Conservation (phyloP, 345 rosid species). For the Eucalyptus erythrocorys region DNA sequence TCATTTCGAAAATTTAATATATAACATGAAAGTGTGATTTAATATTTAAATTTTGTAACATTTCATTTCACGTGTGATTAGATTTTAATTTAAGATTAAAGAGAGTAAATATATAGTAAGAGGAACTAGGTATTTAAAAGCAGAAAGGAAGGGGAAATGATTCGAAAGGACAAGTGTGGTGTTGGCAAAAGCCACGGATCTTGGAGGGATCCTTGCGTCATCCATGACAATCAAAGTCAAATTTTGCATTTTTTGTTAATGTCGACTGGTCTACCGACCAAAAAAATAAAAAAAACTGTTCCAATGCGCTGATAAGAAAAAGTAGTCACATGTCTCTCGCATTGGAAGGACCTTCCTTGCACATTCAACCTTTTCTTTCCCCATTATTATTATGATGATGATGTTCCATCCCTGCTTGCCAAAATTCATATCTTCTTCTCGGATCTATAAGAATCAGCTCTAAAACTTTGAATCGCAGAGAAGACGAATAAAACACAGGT, state of each 20-base stretch:
- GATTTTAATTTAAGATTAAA: background rate
- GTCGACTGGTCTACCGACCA: background rate
- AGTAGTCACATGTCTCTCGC: background rate
- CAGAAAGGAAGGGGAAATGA: background rate
- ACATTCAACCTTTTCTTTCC: background rate
- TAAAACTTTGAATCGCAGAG: background rate
- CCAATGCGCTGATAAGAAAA: background rate
- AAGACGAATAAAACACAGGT: background rate
- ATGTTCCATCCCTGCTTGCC: background rate
- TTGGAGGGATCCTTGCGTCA: background rate
- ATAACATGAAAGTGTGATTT: background rate
- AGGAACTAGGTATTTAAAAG: background rate
- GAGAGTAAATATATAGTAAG: background rate
- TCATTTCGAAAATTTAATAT: background rate
- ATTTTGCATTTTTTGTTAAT: background rate
- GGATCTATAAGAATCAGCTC: background rate
- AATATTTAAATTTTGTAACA: background rate
- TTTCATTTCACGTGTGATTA: rapidly evolving
- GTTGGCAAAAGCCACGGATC: background rate
- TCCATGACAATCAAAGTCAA: background rate
- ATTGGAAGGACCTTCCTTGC: background rate
- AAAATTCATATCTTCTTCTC: background rate
- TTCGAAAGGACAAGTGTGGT: background rate
- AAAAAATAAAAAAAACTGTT: background rate
- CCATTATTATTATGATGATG: background rate